Percentiles rank a stretch among this genome's conserved stretches.
These are phyloP conservation scores for Podaxis sp. DNA, from an alignment of 768 basidiomycete species.

Conservation along the genomic window DNA sequence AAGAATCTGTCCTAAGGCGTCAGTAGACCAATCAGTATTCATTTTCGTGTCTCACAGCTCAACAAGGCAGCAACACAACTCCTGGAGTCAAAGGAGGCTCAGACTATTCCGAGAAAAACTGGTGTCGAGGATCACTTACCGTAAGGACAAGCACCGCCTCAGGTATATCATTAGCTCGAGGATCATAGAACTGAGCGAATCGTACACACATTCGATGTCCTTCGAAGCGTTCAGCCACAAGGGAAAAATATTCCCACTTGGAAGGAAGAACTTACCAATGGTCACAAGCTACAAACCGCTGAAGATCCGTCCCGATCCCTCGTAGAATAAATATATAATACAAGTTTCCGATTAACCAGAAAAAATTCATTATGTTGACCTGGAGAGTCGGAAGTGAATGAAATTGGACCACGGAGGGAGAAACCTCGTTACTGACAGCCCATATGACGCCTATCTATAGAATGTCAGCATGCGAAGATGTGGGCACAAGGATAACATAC, in stretches of 20 bases:
- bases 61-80: neutral
- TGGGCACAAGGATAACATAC: neutral
- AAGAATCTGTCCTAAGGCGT: neutral
- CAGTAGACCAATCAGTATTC: neutral
- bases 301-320: too few relatives aligned
- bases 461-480: neutral
- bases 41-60: neutral
- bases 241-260: neutral
- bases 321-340: too few relatives aligned
- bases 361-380: too few relatives aligned
- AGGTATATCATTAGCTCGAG: neutral
- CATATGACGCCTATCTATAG: too few relatives aligned
- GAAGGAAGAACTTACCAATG: too few relatives aligned
- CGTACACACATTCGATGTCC: neutral
- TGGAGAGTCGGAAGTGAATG: neutral
- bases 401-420: too few relatives aligned
- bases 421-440: too few relatives aligned
- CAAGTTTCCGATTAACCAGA: too few relatives aligned
- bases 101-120: neutral
- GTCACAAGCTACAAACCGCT: too few relatives aligned
- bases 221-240: neutral
- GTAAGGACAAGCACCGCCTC: constrained; percentile 4
- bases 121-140: neutral
- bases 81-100: neutral
- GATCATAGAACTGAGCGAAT: neutral